Base-by-base conservation (phyloP, 352 stramenopile genomes). In the Pythium utonaiense region DNA sequence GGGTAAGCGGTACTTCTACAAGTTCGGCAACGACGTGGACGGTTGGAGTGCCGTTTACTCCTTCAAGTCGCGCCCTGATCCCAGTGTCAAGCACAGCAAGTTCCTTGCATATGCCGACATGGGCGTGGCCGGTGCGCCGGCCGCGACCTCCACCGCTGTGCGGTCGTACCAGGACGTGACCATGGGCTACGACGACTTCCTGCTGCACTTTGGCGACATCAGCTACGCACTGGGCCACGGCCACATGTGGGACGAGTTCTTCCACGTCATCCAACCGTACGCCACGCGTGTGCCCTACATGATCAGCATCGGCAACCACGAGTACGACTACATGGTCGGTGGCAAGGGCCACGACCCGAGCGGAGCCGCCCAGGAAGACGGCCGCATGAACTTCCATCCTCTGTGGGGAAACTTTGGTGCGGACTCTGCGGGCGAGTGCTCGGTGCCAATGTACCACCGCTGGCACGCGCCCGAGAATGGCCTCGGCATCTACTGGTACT, bases 131-230 rank as follows among this genome's bases (percentile, higher is more conserved):
- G 69, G 61, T 1, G 69, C 73, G 51, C 44, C 73, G 12, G 57
- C 31, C 47, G 51, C 22, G 48, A 13, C 41, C 34, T 59, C 42
- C 16, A 67, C 38, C 56, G 66, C 42, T n/a, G 57, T 25, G 52
- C 19, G 68, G 48, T 53, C 74, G 67, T 57, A 48, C 17, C 51
- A 34, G 3, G 51, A 34, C 3, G 48, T 34, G 33, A 57, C 51
- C 9, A 45, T 57, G 59, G 58, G 71, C 33, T 64, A 62, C 24
- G 66, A 83, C 9, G 56, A 64, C n/a, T 74, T 27, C 1, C 64
- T 93, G 14, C 66, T 94, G 62, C 82, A 92, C 55, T 67, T 94
- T 30, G 85, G 85, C 12, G 85, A 93, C 53, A 47, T 89, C 34
- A 77, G 69, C 44, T 95, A 95, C 66, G 80, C 88, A 14, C 61